Evolutionary conservation across 345 rosid species (phyloP), one percentile per base, ranked within the genome.

Genomic region (Populus alba): DNA sequence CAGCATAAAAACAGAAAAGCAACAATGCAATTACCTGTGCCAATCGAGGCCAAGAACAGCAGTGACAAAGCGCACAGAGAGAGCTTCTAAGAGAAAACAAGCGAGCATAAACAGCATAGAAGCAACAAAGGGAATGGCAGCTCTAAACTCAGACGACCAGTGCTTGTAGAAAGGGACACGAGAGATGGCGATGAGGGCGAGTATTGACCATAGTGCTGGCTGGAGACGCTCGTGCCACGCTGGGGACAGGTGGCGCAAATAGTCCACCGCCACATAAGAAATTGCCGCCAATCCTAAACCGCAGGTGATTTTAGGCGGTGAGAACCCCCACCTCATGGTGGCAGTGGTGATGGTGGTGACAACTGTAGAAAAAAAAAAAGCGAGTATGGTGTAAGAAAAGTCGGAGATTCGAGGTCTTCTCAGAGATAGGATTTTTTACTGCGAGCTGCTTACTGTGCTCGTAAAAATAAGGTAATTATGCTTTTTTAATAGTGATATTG

Each of bases 1-100:
- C 68, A 57, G 17, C 33, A 66, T 31, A 31, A 63, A 31, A n/a
- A 66, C n/a, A 33, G 5, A 49, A 29, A 45, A 57, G 69, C 20
- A 27, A 66, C 16, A 8, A 62, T 72, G 33, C 6, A 69, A 13
- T 78, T 86, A 94, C 97, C 91, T 80, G 86, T 96, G 97, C 97
- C 99, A 92, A 80, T 92, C 97, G 41, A 91, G 89, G 84, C 98
- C 98, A 63, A 94, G 98, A 69, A 94, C 95, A 53, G 94, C 95
- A 13, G 99, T 91, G 78, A 88, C 91, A 74, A 25, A 94, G 82
- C 99, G 95, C 23, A 96, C 99, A 66, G 90, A 89, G 66, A 92
- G 87, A 81, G 94, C 92, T 69, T 96, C 99, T 66, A 87, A 88
- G 77, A 96, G 95, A 53, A 96, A 88, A 76, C 93, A 86, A 12